Base-by-base conservation (phyloP, 2,329 filamentous ascomycete species). In the Arthrobotrys sinensis region DNA sequence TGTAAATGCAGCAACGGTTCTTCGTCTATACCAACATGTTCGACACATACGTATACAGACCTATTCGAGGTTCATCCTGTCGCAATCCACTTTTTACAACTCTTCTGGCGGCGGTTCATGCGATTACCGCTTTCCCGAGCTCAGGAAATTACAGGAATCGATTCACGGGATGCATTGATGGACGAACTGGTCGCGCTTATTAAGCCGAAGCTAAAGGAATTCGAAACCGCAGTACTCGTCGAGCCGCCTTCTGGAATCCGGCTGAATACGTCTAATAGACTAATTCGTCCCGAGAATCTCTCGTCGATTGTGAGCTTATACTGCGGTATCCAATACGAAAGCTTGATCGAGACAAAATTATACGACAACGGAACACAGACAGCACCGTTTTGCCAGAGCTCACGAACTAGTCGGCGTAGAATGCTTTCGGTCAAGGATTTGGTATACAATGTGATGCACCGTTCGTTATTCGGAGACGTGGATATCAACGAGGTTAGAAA, bases 371-470 rank as follows among this genome's bases (percentile, higher is more conserved):
- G 63, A 4, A 53, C 70, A 1, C 38, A 46, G 19, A 21, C 60
- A 4, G 11, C n/a, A 3, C 62, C 50, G 4, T 75, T 45, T 24
- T 68, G 52, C 14, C 50, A 66, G 8, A 75, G 70, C 34, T 62
- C 70, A 0, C 32, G 70, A 7, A 68, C 53, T 4, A 75, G 70
- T 32, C 32, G 70, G n/a, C 48, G 70, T n/a, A 75, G 66, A n/a
- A 75, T 75, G 70, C 53, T 75, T 12, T 64, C 70, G 10, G 70
- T 75, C 7, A 75, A 75, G 34, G 70, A 75, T 63, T 11, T 75
- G 38, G 70, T 68, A 7, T 75, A 75, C 28, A 75, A 75, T 28
- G 70, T 75, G 2, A 75, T 75, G 70, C 70, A 75, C 21, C 40
- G 70, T 32, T 67, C 63, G 3, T 48, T 68, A 8, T 68, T 67